These are phyloP conservation scores for Blastomyces silverae DNA, from an alignment of 2,329 filamentous ascomycete genomes.

Conservation along the genomic window DNA sequence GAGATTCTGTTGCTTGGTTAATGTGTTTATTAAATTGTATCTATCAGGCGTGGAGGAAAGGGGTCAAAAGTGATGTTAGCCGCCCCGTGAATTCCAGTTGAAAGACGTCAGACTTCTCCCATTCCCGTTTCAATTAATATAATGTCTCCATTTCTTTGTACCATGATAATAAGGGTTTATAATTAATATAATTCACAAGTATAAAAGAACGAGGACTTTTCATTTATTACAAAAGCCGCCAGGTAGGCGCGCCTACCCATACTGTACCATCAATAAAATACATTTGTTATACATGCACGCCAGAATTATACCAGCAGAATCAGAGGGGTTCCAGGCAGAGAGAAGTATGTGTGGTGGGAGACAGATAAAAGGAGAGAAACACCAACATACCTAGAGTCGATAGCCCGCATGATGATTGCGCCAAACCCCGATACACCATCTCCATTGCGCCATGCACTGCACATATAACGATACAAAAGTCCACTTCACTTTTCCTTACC, in stretches of 20 bases:
- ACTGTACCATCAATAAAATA: not conserved
- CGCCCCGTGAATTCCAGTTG: not conserved
- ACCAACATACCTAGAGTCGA: not conserved
- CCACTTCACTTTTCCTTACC: not conserved
- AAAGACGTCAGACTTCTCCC: not conserved
- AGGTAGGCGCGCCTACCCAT: not conserved
- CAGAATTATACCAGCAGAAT: not conserved
- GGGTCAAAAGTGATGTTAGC: not conserved
- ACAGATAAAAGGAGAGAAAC: not conserved
- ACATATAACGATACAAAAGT: not conserved
- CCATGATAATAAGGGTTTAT: not conserved
- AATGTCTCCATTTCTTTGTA: not conserved
- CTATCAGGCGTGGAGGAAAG: not conserved
- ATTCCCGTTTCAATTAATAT: not conserved
- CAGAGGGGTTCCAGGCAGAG: not conserved
- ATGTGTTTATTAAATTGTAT: not conserved
- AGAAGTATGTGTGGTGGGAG: not conserved
- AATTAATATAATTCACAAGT: not conserved
- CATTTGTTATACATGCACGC: not conserved
- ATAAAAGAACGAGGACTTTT: not conserved
- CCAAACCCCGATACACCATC: not conserved
- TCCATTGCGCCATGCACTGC: not conserved
- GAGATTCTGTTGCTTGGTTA: not conserved
- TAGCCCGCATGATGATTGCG: not conserved
- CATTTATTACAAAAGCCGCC: not conserved